phyloP scores from a whole-genome alignment of 352 stramenopile species.

The Peronospora destructor region DNA sequence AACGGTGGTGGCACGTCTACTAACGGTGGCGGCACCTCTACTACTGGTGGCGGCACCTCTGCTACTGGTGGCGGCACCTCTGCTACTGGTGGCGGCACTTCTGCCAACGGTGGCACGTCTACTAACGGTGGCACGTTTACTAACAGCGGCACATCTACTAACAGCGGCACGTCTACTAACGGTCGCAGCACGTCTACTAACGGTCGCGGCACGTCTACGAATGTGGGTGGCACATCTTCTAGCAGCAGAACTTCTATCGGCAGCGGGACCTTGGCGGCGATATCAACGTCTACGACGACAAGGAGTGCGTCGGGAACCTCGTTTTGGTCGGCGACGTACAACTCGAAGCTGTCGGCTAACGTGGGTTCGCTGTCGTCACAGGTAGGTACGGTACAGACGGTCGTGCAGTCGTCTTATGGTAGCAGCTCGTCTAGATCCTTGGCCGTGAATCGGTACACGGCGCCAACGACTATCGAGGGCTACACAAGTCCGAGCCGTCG shows the following conservation, averaged over 20 bases:
- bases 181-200: too few relatives aligned
- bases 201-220: background rate
- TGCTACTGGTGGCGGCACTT: background rate
- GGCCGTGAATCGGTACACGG: conserved; percentile 32
- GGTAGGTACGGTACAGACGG: conserved; percentile 42
- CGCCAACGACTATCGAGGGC: conserved; percentile 41
- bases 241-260: background rate
- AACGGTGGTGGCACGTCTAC: too few relatives aligned
- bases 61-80: background rate
- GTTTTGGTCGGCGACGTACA: conserved; percentile 49
- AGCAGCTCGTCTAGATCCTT: conserved; percentile 16
- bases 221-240: conserved; percentile 3
- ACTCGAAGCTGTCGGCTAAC: conserved; percentile 36
- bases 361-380: conserved; percentile 46
- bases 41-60: too few relatives aligned
- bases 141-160: background rate
- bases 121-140: conserved; percentile 10
- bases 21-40: too few relatives aligned
- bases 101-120: background rate
- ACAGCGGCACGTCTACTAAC: too few relatives aligned
- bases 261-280: conserved; percentile 12
- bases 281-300: conserved; percentile 20
- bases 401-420: conserved; percentile 48
- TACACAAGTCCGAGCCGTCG: conserved; percentile 35
- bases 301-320: conserved; percentile 31